Evolutionary conservation across 129 eudicot species (phyloP).

Genomic region (Solidago caesia): DNA sequence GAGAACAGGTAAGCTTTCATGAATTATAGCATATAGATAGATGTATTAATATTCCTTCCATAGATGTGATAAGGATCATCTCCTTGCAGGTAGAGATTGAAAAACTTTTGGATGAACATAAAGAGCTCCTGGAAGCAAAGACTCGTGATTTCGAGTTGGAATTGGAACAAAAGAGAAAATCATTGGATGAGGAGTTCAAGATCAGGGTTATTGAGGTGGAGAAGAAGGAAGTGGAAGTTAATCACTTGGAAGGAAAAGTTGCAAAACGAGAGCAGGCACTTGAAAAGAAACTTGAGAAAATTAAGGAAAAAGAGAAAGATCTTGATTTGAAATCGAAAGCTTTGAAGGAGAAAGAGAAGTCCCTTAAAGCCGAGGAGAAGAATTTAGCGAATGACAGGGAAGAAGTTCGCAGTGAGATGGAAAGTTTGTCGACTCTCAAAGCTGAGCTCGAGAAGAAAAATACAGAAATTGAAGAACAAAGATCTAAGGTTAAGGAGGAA

Average conservation of each 20-base stretch:
- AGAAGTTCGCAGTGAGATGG: conserved; percentile 59
- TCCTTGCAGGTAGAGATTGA: conserved; percentile 70
- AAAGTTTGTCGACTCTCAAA: conserved; percentile 55
- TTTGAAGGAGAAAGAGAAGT: conserved; percentile 77
- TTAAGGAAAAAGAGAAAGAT: conserved; percentile 75
- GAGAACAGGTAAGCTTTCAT: conserved; percentile 61
- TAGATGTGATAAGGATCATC: conserved; percentile 19
- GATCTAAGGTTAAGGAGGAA: conserved; percentile 44
- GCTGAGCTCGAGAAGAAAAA: conserved; percentile 61
- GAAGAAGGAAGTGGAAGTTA: conserved; percentile 71
- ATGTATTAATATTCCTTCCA: background rate
- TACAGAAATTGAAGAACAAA: conserved; percentile 58
- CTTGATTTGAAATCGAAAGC: conserved; percentile 58
- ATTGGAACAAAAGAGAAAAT: conserved; percentile 67
- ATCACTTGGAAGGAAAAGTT: conserved; percentile 75
- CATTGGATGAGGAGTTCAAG: conserved; percentile 66
- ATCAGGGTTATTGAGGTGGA: conserved; percentile 60
- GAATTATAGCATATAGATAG: background rate
- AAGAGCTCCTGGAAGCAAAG: conserved; percentile 55
- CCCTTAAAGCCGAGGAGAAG: conserved; percentile 64
- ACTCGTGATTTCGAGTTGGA: conserved; percentile 70
- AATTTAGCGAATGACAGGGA: conserved; percentile 64
- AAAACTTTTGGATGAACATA: conserved; percentile 90
- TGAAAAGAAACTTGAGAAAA: conserved; percentile 74
- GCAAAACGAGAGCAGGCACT: conserved; percentile 80